phyloP scores from a whole-genome alignment of 225 moss, liverwort and hornwort genomes.

The Antitrichia curtipendula region DNA sequence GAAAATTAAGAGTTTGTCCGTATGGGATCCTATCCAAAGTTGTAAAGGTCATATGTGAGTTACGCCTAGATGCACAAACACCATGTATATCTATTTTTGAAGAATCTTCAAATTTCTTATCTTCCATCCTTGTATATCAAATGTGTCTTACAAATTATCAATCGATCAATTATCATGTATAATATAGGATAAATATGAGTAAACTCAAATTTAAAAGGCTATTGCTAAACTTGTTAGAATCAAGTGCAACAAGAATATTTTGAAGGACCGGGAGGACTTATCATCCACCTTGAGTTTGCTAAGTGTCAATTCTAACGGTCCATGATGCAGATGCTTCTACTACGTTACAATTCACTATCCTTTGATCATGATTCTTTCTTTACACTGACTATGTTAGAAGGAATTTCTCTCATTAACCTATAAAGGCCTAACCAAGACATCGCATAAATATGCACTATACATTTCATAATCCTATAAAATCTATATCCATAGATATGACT shows the following conservation, averaged over 20 bases:
- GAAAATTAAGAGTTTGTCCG: background rate
- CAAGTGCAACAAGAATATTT: background rate
- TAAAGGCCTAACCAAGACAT: fast-evolving
- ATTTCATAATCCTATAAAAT: background rate
- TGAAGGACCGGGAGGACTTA: fast-evolving
- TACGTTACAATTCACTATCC: background rate
- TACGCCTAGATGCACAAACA: fast-evolving
- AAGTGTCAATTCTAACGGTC: no score
- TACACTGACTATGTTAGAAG: fast-evolving
- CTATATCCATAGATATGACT: background rate
- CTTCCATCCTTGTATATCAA: fast-evolving
- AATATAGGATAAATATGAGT: no score
- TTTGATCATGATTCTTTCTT: background rate
- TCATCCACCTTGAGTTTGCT: fast-evolving
- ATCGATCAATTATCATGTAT: background rate
- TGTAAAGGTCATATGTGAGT: fast-evolving
- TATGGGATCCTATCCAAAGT: fast-evolving
- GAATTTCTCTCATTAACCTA: fast-evolving
- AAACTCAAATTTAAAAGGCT: background rate
- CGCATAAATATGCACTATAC: fast-evolving
- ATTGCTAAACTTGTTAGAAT: fast-evolving
- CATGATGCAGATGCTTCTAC: fast-evolving
- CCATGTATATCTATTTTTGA: fast-evolving
- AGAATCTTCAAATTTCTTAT: background rate
- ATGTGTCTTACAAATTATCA: background rate